phyloP scores from a whole-genome alignment of 306 rosid species.

The Acacia acuminata region DNA sequence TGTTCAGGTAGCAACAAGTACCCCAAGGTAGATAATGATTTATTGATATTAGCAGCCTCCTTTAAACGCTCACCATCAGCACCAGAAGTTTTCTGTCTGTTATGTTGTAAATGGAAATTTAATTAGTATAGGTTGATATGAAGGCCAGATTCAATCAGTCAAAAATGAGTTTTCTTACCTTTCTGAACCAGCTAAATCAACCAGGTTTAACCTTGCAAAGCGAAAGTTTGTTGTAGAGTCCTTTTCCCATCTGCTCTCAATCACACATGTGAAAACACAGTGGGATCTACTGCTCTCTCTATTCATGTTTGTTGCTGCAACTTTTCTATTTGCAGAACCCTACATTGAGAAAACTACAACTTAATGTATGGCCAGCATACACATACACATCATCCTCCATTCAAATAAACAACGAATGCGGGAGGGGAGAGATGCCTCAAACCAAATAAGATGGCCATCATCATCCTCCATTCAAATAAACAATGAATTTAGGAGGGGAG shows the following conservation, averaged over 20 bases:
- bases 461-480: no score
- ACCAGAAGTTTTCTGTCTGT: slow-evolving; percentile 97
- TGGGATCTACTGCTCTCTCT: slow-evolving; percentile 99
- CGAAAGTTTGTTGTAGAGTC: slow-evolving; percentile 88
- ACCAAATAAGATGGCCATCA: slow-evolving; percentile 26
- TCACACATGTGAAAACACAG: slow-evolving; percentile 94
- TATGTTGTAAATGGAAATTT: slow-evolving; percentile 46
- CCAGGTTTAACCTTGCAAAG: slow-evolving; percentile 89
- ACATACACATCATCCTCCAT: slow-evolving; percentile 7
- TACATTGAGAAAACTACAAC: slow-evolving; percentile 41
- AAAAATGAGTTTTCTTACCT: slow-evolving; percentile 51
- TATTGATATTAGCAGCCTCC: slow-evolving; percentile 96
- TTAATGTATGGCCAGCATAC: slow-evolving; percentile 29
- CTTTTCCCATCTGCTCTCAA: slow-evolving; percentile 96
- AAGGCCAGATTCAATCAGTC: slow-evolving; percentile 26
- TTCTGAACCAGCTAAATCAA: slow-evolving; percentile 98
- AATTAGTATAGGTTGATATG: slow-evolving; percentile 24
- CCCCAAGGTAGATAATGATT: slow-evolving; percentile 96
- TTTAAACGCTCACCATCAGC: slow-evolving; percentile 99
- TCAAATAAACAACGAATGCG: slow-evolving; percentile 18
- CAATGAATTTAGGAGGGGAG: not conserved
- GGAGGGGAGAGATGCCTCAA: slow-evolving; percentile 22
- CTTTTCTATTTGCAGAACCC: slow-evolving; percentile 98
- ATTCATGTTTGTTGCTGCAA: slow-evolving; percentile 97
- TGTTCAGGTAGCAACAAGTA: slow-evolving; percentile 29